phyloP scores from a whole-genome alignment of 768 basidiomycete genomes.

The Serendipita sp. region DNA sequence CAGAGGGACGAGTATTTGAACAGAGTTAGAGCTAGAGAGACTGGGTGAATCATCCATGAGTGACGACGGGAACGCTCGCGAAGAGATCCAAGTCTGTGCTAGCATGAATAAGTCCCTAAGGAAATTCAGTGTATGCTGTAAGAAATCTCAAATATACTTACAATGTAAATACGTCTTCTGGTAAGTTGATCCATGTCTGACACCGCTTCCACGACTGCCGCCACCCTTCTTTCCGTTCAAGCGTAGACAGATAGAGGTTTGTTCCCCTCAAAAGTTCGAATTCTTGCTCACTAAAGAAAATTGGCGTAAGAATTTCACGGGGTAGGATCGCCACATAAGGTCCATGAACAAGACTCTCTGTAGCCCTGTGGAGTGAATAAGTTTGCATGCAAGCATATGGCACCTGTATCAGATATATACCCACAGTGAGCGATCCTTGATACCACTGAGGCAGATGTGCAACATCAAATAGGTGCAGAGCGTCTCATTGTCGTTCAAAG shows the following conservation, averaged over 20 bases:
- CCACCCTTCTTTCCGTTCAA: conserved; percentile 49
- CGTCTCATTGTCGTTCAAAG: conserved; percentile 36
- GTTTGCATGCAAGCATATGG: conserved; percentile 3
- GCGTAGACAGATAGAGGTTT: conserved; percentile 62
- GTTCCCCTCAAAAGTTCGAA: conserved; percentile 53
- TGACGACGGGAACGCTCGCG: conserved; percentile 79
- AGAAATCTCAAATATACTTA: conserved; percentile 21
- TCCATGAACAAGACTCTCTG: conserved; percentile 16
- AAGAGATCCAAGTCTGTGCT: conserved; percentile 63
- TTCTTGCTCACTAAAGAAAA: conserved; percentile 53
- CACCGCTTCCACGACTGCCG: conserved; percentile 36
- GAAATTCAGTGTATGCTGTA: conserved; percentile 6
- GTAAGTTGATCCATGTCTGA: background rate
- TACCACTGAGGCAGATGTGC: conserved; percentile 35
- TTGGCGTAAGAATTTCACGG: conserved; percentile 42
- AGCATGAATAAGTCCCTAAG: conserved; percentile 54
- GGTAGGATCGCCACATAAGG: conserved; percentile 62
- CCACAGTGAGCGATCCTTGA: conserved; percentile 17
- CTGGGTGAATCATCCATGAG: conserved; percentile 45
- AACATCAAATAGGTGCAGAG: conserved; percentile 49
- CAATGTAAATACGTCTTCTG: conserved; percentile 46
- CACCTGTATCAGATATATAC: conserved; percentile 8
- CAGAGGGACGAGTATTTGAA: conserved; percentile 74
- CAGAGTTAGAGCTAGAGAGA: conserved; percentile 33
- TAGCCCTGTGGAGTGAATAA: background rate